phyloP scores from a whole-genome alignment of 768 basidiomycete genomes.

The Hygrocybe punicea region DNA sequence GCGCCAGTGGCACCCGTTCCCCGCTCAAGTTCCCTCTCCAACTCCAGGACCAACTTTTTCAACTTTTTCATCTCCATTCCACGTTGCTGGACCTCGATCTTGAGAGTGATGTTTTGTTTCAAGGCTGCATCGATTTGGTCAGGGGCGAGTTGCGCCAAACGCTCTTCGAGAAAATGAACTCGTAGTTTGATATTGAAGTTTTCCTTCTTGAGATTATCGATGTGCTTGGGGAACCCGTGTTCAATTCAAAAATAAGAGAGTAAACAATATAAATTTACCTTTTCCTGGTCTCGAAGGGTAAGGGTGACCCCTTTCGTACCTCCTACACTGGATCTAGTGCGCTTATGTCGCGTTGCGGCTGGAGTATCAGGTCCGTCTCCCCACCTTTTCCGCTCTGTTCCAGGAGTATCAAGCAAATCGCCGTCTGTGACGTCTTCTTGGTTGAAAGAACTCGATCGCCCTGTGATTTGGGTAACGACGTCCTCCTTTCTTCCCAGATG shows the following conservation, averaged over 20 bases:
- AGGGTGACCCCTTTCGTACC: slow-evolving; percentile 50
- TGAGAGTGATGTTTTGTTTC: slow-evolving; percentile 90
- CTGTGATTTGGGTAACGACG: too few relatives aligned
- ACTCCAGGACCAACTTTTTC: slow-evolving; percentile 82
- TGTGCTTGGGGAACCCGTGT: slow-evolving; percentile 55
- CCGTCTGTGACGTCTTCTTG: neutral
- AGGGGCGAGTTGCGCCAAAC: slow-evolving; percentile 82
- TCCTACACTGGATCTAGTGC: slow-evolving; percentile 36
- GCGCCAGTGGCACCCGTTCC: slow-evolving; percentile 40
- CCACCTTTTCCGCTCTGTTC: slow-evolving; percentile 4
- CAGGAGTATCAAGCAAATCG: slow-evolving; percentile 10
- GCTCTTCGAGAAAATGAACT: slow-evolving; percentile 93
- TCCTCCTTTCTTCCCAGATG: too few relatives aligned
- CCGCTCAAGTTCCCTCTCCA: slow-evolving; percentile 75
- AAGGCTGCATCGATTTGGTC: slow-evolving; percentile 90
- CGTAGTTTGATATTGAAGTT: slow-evolving; percentile 96
- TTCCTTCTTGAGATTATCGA: slow-evolving; percentile 93
- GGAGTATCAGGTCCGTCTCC: slow-evolving; percentile 49
- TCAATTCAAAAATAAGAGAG: neutral
- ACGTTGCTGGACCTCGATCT: slow-evolving; percentile 86
- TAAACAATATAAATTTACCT: slow-evolving; percentile 50
- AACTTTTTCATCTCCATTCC: slow-evolving; percentile 89
- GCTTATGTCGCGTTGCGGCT: slow-evolving; percentile 44
- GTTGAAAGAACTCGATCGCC: too few relatives aligned
- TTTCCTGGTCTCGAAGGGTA: slow-evolving; percentile 94